A percentile compares a stretch with the other conserved stretches of the same genome.
These are phyloP conservation scores for Ensete glaucum DNA, from an alignment of 176 grass and related monocot species.

Conservation along the genomic window DNA sequence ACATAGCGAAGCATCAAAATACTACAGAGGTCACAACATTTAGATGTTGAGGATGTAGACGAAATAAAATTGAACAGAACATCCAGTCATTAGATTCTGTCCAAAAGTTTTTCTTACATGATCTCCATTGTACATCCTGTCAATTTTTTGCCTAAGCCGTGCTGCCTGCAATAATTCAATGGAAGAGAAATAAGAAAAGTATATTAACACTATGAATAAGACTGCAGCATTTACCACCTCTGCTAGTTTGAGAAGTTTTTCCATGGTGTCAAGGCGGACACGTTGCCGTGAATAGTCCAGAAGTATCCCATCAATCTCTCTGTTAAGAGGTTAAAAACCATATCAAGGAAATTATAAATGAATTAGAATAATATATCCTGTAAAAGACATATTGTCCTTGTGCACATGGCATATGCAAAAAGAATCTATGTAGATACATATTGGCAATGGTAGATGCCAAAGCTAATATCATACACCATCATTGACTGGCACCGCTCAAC, in stretches of 20 bases:
- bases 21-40: neutral
- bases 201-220: neutral
- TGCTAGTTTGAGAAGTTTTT: constrained; percentile 80
- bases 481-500: constrained; percentile 75
- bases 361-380: constrained; percentile 13
- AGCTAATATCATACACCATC: constrained; percentile 56
- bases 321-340: constrained; percentile 3
- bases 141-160: constrained; percentile 73
- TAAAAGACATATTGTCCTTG: constrained; percentile 2
- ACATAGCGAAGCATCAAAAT: no score
- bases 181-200: neutral
- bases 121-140: constrained; percentile 74
- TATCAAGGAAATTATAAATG: neutral
- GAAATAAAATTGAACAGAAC: neutral
- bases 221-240: constrained; percentile 24
- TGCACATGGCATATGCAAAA: no score
- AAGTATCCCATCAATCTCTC: constrained; percentile 58
- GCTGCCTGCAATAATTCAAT: constrained; percentile 39
- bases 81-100: neutral
- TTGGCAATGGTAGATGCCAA: neutral
- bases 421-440: no score
- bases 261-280: constrained; percentile 44
- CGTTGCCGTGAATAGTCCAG: constrained; percentile 73
- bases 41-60: neutral
- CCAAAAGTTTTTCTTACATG: constrained; percentile 26